Conservation (phyloP, 257 asterid species). For the Scutellaria barbata region DNA sequence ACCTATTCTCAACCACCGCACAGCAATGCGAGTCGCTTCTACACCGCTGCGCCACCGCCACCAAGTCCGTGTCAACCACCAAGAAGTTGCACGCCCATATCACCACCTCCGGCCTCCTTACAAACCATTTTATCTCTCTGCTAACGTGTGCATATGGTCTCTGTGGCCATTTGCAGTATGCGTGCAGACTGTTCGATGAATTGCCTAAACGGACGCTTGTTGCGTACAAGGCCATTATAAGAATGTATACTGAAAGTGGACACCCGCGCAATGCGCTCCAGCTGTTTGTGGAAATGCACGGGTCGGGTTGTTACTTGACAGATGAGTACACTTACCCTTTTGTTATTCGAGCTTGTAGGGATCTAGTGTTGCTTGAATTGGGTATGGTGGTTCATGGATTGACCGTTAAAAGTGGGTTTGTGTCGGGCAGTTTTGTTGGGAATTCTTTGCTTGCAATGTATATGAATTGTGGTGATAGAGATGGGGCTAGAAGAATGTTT, state of each 20-base stretch:
- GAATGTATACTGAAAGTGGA: slow-evolving; percentile 67
- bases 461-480: slow-evolving; percentile 74
- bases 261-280: slow-evolving; percentile 57
- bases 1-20: slow-evolving; percentile 46
- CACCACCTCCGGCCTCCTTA: slow-evolving; percentile 61
- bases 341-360: slow-evolving; percentile 76
- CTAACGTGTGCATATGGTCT: slow-evolving; percentile 59
- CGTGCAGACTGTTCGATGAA: slow-evolving; percentile 66
- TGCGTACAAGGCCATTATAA: slow-evolving; percentile 68
- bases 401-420: slow-evolving; percentile 56
- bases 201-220: slow-evolving; percentile 61
- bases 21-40: slow-evolving; percentile 68
- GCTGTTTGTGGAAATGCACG: slow-evolving; percentile 70
- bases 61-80: slow-evolving; percentile 56
- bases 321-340: slow-evolving; percentile 75
- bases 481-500: slow-evolving; percentile 67
- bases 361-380: slow-evolving; percentile 54
- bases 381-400: slow-evolving; percentile 77
- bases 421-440: slow-evolving; percentile 59
- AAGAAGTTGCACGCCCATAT: slow-evolving; percentile 66
- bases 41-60: slow-evolving; percentile 66
- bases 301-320: slow-evolving; percentile 43
- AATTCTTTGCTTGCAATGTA: slow-evolving; percentile 88
- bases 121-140: slow-evolving; percentile 62
- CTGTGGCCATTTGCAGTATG: slow-evolving; percentile 51